Base-by-base conservation (phyloP, 2,329 filamentous ascomycete species). In the Venturia effusa region DNA sequence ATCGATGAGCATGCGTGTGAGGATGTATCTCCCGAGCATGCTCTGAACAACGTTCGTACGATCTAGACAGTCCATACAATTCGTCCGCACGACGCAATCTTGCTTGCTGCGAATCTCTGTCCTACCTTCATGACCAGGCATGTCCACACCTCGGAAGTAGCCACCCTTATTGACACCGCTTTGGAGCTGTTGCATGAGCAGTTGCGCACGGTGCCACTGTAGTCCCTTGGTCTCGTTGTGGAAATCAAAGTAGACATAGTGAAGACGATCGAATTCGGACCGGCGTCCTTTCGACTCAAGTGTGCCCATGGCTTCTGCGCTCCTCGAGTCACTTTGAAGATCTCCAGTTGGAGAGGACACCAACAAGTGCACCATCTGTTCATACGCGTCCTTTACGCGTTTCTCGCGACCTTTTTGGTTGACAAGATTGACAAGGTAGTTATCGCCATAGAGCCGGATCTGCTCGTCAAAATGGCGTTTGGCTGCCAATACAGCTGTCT, bases 31-130 rank as follows among this genome's bases (percentile, higher is more conserved):
- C 11, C 90, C 94, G 65, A 99, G 84, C 89, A 97, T 96, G 74
- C 91, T 96, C 77, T 99, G 94, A 3, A 99, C 91, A 7, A 99
- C 92, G 70, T 99, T 99, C 62, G 94, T 99, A 62, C 94, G 89
- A 76, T 99, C 94, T 17, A 99, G 84, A 69, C 95, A 99, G 76
- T 99, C 94, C 94, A 99, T 99, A 78, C 94, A 99, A 75, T 99
- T 99, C 45, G 94, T 97, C 63, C 94, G 88, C 67, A 99, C 92
- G 19, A 97, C 92, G 66, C 90, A 92, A 1, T 86, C 90, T 80
- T 99, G 94, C 67, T 85, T 82, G 66, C 84, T 87, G 67, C 92
- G 87, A 40, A 91, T 84, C 70, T 97, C 93, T 15, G 97, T 81
- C 22, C 84, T 85, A 37, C 88, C 89, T 65, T 86, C 81, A 69